Percentiles rank a stretch among this genome's conserved stretches.
These are phyloP conservation scores for Brassica rapa DNA, from an alignment of 345 rosid genomes.

Conservation along the genomic window DNA sequence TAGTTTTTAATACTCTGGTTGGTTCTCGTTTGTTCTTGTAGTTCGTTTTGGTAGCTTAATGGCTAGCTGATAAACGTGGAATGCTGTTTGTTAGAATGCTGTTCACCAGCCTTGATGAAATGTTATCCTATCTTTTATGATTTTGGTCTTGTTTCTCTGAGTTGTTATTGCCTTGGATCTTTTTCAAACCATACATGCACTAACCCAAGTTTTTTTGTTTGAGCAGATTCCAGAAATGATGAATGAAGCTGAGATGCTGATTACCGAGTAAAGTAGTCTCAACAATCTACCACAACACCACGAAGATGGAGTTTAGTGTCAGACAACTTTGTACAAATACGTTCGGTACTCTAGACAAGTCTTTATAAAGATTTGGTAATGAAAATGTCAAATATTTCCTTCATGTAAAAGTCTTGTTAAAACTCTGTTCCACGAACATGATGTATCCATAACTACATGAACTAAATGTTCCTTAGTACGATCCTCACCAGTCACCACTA, in stretches of 20 bases:
- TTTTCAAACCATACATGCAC: background rate
- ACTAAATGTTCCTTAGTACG: background rate
- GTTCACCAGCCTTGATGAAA: background rate
- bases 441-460: background rate
- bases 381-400: slow-evolving; percentile 11
- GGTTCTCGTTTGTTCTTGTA: background rate
- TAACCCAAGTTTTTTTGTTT: slow-evolving; percentile 12
- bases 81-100: background rate
- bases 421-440: slow-evolving; percentile 25
- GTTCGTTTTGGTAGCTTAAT: slow-evolving; percentile 1
- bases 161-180: background rate
- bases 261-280: slow-evolving; percentile 32
- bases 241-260: slow-evolving; percentile 35
- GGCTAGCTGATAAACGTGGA: background rate
- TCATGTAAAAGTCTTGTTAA: slow-evolving; percentile 23
- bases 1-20: background rate
- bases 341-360: slow-evolving; percentile 1
- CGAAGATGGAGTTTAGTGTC: background rate
- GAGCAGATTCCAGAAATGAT: slow-evolving; percentile 25
- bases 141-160: background rate
- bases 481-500: slow-evolving; percentile 11
- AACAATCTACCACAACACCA: background rate
- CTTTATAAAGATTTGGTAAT: slow-evolving; percentile 1
- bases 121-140: background rate
- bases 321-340: slow-evolving; percentile 33